These are phyloP conservation scores for Sporothrix sp. DNA, from an alignment of 2,329 filamentous ascomycete species.

Conservation along the genomic window DNA sequence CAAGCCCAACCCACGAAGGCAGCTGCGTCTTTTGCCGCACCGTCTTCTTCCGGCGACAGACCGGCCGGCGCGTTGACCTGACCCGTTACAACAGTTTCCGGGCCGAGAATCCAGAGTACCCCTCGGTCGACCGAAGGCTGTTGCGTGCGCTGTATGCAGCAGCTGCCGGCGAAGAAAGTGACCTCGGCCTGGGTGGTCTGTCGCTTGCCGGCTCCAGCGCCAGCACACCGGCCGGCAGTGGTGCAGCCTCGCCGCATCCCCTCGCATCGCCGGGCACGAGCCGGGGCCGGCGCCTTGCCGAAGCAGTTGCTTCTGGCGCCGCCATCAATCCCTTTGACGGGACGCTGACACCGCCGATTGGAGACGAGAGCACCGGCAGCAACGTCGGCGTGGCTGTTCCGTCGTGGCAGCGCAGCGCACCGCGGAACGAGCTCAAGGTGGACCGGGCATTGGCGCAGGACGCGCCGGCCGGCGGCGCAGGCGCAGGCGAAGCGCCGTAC, in stretches of 20 bases:
- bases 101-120: constrained; percentile 9
- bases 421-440: constrained; percentile 37
- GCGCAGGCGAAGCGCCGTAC: constrained; percentile 50
- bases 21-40: constrained; percentile 19
- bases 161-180: neutral
- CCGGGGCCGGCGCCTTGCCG: constrained; percentile 13
- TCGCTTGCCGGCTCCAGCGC: neutral
- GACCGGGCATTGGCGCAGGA: constrained; percentile 22
- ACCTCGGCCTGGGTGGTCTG: neutral
- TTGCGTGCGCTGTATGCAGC: constrained; percentile 23
- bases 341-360: constrained; percentile 11
- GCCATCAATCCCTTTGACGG: constrained; percentile 15
- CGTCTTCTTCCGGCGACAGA: constrained; percentile 19
- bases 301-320: constrained; percentile 8
- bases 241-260: neutral
- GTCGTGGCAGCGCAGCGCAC: constrained; percentile 40
- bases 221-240: neutral
- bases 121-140: constrained; percentile 17
- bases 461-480: constrained; percentile 16
- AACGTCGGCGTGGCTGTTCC: constrained; percentile 9
- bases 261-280: neutral
- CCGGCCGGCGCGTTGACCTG: constrained; percentile 17
- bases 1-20: constrained; percentile 17
- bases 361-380: neutral
- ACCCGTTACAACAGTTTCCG: constrained; percentile 17